Evolutionary conservation across 371 early-diverging fungal species (phyloP).

Genomic region (Mortierella sp.): DNA sequence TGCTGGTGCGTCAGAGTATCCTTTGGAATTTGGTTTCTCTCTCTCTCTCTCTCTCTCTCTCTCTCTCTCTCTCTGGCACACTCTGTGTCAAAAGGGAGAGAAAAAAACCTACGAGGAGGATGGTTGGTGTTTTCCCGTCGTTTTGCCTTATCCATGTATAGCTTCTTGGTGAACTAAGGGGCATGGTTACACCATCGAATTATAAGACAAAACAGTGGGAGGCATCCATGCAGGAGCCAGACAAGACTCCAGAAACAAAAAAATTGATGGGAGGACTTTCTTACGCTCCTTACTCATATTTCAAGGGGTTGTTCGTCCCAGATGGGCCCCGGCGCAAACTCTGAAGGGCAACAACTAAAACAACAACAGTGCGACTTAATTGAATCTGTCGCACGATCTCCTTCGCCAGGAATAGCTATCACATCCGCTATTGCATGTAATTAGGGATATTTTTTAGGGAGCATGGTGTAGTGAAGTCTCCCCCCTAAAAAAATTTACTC

Average conservation of each 20-base stretch:
- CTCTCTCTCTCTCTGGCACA: background rate
- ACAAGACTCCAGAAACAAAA: background rate
- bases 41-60: too few relatives aligned
- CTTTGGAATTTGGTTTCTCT: too few relatives aligned
- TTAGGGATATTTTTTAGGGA: background rate
- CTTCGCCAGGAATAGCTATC: background rate
- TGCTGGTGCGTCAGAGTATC: background rate
- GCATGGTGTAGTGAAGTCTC: background rate
- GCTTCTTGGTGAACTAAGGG: background rate
- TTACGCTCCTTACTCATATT: background rate
- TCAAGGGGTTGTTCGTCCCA: background rate
- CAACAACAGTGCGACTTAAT: background rate
- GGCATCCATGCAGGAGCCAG: slow-evolving; percentile 4
- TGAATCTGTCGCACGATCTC: background rate
- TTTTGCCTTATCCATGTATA: background rate
- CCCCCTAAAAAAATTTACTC: background rate
- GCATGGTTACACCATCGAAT: slow-evolving; percentile 11
- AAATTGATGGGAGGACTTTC: background rate
- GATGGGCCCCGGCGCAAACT: background rate
- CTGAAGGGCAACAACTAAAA: background rate
- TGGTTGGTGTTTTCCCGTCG: background rate
- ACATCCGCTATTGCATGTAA: background rate
- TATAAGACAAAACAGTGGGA: background rate
- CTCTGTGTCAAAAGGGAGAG: background rate
- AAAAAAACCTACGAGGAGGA: background rate